Evolutionary conservation across 768 basidiomycete genomes (phyloP).

Genomic region (Tricholoma hemisulphureum): DNA sequence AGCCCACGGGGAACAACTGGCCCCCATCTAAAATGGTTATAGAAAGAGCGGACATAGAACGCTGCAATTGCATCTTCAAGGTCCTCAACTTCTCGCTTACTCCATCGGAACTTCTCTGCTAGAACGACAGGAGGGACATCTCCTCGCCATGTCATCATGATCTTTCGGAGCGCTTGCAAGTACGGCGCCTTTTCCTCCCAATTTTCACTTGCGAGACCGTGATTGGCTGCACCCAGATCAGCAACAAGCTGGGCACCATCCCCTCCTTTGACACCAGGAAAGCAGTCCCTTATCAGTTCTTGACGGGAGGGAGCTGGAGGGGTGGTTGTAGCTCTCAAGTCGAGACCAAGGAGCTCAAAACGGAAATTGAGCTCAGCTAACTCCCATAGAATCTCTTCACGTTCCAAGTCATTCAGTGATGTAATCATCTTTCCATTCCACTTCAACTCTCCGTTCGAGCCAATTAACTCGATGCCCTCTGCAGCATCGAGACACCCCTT

Average conservation of each 20-base stretch:
- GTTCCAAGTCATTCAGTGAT: too few species aligned
- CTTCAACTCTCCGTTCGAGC: too few species aligned
- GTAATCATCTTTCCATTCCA: too few species aligned
- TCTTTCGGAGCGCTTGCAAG: background rate
- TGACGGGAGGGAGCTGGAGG: background rate
- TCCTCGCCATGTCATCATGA: slow-evolving; percentile 8
- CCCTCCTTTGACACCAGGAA: background rate
- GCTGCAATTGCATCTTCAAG: slow-evolving; percentile 2
- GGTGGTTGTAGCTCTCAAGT: too few species aligned
- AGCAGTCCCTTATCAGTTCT: background rate
- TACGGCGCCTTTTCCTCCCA: slow-evolving; percentile 1
- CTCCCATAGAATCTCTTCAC: too few species aligned
- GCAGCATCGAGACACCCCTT: too few species aligned
- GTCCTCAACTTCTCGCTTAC: background rate
- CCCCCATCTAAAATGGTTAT: slow-evolving; percentile 8
- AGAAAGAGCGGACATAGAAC: slow-evolving; percentile 10
- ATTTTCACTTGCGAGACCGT: slow-evolving; percentile 6
- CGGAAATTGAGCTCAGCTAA: too few species aligned
- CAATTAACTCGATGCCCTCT: too few species aligned
- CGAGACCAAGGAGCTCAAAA: too few species aligned
- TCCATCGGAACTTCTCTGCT: background rate
- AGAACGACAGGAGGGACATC: background rate
- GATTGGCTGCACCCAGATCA: slow-evolving; percentile 4
- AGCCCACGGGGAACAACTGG: slow-evolving; percentile 8
- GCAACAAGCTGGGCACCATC: slow-evolving; percentile 2